Conservation (phyloP, 345 rosid genomes). For the Reutealis trisperma region DNA sequence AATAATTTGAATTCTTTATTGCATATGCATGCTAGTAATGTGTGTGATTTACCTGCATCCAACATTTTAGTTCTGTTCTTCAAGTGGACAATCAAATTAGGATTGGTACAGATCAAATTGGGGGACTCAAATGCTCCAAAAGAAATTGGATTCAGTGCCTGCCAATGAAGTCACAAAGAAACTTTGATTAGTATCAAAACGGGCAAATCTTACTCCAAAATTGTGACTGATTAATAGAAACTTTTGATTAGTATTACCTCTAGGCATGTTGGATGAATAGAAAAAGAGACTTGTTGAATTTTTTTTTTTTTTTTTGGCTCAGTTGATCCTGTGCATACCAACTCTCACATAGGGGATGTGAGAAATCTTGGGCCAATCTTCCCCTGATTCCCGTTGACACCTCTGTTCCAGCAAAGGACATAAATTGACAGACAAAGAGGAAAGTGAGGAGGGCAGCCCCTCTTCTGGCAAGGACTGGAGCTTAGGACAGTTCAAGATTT, state of each 20-base stretch:
- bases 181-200: background rate
- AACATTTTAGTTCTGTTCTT: background rate
- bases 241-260: background rate
- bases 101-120: background rate
- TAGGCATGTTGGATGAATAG: background rate
- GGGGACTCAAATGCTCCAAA: background rate
- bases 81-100: background rate
- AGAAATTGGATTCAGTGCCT: background rate
- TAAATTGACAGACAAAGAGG: background rate
- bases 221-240: background rate
- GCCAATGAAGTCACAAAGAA: background rate
- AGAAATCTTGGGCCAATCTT: conserved; percentile 9
- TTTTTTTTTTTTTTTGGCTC: background rate
- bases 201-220: background rate
- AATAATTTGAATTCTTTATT: too few species aligned
- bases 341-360: background rate
- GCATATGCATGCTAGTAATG: background rate
- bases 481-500: conserved; percentile 11
- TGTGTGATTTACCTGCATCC: background rate
- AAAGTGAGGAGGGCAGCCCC: conserved; percentile 10
- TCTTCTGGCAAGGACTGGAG: conserved; percentile 6
- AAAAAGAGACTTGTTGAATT: background rate
- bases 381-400: conserved; percentile 6
- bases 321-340: background rate
- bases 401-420: conserved; percentile 10